Conservation (phyloP, 2,329 filamentous ascomycete genomes). For the Sordariomycetes sp. region DNA sequence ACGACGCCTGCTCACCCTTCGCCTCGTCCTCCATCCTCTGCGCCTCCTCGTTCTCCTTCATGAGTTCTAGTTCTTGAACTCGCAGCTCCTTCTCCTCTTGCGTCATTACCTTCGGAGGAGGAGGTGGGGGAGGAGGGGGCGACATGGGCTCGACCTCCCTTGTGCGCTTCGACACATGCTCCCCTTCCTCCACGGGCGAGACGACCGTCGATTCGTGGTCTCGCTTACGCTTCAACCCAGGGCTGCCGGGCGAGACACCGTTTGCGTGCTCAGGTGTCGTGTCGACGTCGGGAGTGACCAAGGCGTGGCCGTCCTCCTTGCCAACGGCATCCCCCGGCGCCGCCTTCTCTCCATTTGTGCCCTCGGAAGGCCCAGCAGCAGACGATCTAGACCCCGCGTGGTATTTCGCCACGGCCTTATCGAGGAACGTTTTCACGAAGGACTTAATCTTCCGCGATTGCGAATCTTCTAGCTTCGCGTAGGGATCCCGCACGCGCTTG, state of each 20-base stretch:
- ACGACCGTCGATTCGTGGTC: constrained; percentile 22
- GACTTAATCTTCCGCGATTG: constrained; percentile 75
- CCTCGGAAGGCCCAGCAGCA: background rate
- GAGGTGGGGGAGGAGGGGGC: constrained; percentile 38
- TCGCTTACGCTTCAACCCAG: constrained; percentile 52
- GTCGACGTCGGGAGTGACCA: constrained; percentile 5
- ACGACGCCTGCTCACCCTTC: background rate
- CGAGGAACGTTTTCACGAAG: constrained; percentile 76
- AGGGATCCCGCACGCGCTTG: constrained; percentile 74
- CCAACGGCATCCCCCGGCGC: background rate
- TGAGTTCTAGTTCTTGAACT: constrained; percentile 38
- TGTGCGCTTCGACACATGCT: constrained; percentile 30
- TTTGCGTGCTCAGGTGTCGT: constrained; percentile 10
- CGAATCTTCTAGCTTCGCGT: constrained; percentile 56
- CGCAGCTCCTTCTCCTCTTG: constrained; percentile 33
- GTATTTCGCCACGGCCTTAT: constrained; percentile 71
- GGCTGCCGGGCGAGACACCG: constrained; percentile 15
- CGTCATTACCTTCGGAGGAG: constrained; percentile 26
- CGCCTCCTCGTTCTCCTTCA: constrained; percentile 44
- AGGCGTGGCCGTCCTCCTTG: constrained; percentile 12
- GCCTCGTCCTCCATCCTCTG: constrained; percentile 39
- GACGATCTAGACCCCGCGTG: background rate
- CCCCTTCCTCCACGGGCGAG: constrained; percentile 1
- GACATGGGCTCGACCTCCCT: constrained; percentile 34
- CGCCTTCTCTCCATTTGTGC: constrained; percentile 37